Base-by-base conservation (phyloP, 352 stramenopile genomes). In the Elongisporangium prolatum region DNA sequence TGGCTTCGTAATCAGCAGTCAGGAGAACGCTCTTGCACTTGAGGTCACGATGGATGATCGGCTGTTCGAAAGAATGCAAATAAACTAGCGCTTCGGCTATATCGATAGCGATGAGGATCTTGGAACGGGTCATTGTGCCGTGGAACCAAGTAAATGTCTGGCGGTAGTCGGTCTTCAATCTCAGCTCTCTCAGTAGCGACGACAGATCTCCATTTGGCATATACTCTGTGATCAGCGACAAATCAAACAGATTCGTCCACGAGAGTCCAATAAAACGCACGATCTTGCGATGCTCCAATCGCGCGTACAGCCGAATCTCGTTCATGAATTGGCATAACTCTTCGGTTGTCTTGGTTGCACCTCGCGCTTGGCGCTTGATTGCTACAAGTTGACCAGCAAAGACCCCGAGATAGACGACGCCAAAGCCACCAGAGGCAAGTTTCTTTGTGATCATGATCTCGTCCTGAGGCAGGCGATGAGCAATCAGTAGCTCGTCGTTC, bases 281-380 rank as follows among this genome's bases (percentile, higher is more conserved):
- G 48, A 88, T 83, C 49, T 79, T 75, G 18, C 65, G 68, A 52
- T 88, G 77, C 2, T 85, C 68, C 14, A 88, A 63, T 25, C 67
- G 71, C 2, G 77, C 74, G 47, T 64, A 86, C 18, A 91, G 55
- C 2, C 82, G 79, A 58, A 91, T 89, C 58, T 89, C 79, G 34
- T 85, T 64, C 77, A 88, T 70, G 47, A 88, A 88, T 34, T 61
- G 50, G 51, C 64, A 55, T 18, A 79, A 22, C 37, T 65, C 53
- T 11, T 57, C 48, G 5, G 58, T 74, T 2, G 57, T 61, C 14
- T 69, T 47, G 34, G 68, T 51, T 14, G 72, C 68, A 2, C 64
- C 60, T 13, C 63, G 69, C 6, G 78, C 48, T 18, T 84, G 60
- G 17, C 68, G 71, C 61, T 88, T 88, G 17, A 85, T 60, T 1